phyloP scores from a whole-genome alignment of 495 filamentous ascomycete species.

The Tuber magnatum region DNA sequence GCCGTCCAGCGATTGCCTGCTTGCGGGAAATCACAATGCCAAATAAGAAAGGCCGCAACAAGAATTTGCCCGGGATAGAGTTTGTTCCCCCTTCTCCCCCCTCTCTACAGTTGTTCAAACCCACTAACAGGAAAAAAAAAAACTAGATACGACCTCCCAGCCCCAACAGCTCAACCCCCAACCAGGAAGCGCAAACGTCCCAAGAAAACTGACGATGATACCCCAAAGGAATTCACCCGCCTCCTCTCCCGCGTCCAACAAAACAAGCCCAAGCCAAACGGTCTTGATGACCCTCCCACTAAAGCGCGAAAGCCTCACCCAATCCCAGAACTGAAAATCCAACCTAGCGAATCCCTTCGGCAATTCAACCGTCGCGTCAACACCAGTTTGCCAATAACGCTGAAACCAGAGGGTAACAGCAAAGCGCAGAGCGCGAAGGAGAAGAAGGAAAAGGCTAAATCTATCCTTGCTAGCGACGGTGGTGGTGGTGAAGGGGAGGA shows the following conservation, averaged over 20 bases:
- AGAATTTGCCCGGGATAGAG: constrained; percentile 42
- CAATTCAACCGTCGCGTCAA: constrained; percentile 83
- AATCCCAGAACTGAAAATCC: constrained; percentile 47
- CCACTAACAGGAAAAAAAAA: constrained; percentile 29
- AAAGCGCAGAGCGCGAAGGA: constrained; percentile 60
- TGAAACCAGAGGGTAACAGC: constrained; percentile 42
- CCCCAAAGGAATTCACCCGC: constrained; percentile 74
- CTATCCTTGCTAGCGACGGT: constrained; percentile 13
- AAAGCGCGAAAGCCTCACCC: constrained; percentile 25
- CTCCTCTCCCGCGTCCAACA: constrained; percentile 61
- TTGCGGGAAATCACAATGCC: constrained; percentile 9
- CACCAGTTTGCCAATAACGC: constrained; percentile 69
- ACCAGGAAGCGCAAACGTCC: constrained; percentile 47
- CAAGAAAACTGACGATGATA: constrained; percentile 59
- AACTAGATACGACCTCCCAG: constrained; percentile 31
- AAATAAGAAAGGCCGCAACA: constrained; percentile 36
- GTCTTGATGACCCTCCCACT: constrained; percentile 56
- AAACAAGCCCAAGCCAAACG: constrained; percentile 49
- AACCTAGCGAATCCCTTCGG: constrained; percentile 70
- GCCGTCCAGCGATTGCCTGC: neutral
- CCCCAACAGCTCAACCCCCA: constrained; percentile 27
- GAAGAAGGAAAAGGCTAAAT: constrained; percentile 38
- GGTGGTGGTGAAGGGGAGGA: constrained; percentile 5
- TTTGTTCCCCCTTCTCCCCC: constrained; percentile 30
- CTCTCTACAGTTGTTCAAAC: constrained; percentile 5